Percentiles rank a stretch among this genome's conserved stretches.
These are phyloP conservation scores for Paecilomyces variotii DNA, from an alignment of 2,329 filamentous ascomycete genomes.

Conservation along the genomic window DNA sequence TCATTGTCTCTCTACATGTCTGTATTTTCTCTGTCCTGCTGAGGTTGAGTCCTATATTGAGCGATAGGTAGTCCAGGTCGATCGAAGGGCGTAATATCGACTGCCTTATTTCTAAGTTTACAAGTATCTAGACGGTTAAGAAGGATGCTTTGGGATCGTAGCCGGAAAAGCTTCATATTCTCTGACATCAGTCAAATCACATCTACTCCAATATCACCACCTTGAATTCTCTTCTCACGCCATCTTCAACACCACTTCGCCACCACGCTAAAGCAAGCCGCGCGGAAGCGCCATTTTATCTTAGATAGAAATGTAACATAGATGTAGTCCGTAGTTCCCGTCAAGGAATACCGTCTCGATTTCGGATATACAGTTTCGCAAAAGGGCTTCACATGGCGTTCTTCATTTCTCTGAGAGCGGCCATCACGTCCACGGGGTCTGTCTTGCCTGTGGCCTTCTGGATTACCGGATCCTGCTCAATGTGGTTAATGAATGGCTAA, in stretches of 20 bases:
- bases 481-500: constrained; percentile 4
- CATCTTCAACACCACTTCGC: neutral
- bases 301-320: neutral
- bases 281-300: neutral
- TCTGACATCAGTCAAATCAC: neutral
- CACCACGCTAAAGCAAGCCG: neutral
- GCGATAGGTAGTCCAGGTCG: neutral
- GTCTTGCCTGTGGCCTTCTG: constrained; percentile 77
- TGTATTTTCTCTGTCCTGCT: neutral
- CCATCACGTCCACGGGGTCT: constrained; percentile 77
- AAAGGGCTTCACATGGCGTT: constrained; percentile 32
- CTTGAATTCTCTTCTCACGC: neutral
- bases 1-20: neutral
- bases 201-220: neutral
- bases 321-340: neutral
- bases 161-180: neutral
- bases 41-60: neutral
- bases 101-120: neutral
- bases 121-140: neutral
- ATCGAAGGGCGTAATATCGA: neutral
- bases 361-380: neutral
- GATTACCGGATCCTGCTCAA: constrained; percentile 63
- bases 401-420: constrained; percentile 81
- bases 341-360: neutral
- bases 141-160: neutral